These are phyloP conservation scores for Monosporascus cannonballus DNA, from an alignment of 2,329 filamentous ascomycete species.

Conservation along the genomic window DNA sequence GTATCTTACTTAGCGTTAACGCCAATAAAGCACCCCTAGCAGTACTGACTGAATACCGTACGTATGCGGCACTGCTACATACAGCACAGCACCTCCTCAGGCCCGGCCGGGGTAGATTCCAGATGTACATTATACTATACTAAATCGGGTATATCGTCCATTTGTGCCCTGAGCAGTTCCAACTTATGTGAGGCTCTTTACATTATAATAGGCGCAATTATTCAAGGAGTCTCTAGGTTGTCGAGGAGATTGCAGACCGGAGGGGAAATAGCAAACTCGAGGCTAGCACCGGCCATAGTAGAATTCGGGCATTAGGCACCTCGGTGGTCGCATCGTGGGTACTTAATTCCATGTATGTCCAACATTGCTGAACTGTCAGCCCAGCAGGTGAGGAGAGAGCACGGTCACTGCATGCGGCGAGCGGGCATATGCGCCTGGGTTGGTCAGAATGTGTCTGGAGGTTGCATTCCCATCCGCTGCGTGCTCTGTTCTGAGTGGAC, in stretches of 20 bases:
- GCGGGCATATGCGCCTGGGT: not conserved
- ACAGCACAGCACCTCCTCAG: not conserved
- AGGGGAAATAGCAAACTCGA: not conserved
- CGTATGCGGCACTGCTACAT: not conserved
- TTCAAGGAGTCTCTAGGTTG: not conserved
- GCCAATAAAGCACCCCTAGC: not conserved
- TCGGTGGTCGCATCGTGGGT: too few species aligned
- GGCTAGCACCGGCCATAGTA: too few species aligned
- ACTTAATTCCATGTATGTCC: not conserved
- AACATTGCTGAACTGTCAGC: not conserved
- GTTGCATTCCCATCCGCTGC: slow-evolving; percentile 4
- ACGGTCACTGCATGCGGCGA: not conserved
- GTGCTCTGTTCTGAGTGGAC: slow-evolving; percentile 17
- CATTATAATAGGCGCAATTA: not conserved
- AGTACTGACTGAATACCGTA: not conserved
- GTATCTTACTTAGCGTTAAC: slow-evolving; percentile 10
- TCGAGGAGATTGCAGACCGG: not conserved
- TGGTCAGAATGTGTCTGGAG: not conserved
- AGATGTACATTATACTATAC: not conserved
- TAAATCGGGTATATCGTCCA: not conserved
- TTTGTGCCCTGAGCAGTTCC: too few species aligned
- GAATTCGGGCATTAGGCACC: not conserved
- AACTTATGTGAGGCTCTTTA: not conserved
- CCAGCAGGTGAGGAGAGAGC: not conserved
- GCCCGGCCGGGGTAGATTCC: not conserved